phyloP scores from a whole-genome alignment of 2,329 filamentous ascomycete genomes.

The Diplodia seriata region DNA sequence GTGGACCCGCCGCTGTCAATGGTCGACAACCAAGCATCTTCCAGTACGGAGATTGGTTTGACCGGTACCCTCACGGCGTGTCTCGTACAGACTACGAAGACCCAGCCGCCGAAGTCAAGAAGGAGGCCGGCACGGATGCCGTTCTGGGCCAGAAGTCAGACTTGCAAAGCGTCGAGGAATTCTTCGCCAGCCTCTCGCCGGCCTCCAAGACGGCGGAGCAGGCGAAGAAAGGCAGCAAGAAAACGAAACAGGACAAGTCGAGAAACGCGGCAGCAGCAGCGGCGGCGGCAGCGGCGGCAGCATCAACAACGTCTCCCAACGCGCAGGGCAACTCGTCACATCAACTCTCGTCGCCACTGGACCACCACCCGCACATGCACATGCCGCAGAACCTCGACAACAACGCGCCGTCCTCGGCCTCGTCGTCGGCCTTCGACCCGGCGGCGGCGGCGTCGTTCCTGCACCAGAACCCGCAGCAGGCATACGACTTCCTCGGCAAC shows the following conservation, averaged over 20 bases:
- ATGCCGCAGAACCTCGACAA: constrained; percentile 38
- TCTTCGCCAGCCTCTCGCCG: constrained; percentile 81
- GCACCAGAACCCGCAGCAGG: constrained; percentile 32
- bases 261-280: background rate
- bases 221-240: constrained; percentile 36
- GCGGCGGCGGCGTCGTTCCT: constrained; percentile 43
- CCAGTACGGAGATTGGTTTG: constrained; percentile 98
- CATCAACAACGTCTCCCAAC: constrained; percentile 33
- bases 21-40: constrained; percentile 64
- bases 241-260: constrained; percentile 32
- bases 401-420: constrained; percentile 39
- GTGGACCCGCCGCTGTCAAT: constrained; percentile 60
- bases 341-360: constrained; percentile 44
- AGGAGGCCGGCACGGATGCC: constrained; percentile 83
- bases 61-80: constrained; percentile 90
- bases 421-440: constrained; percentile 47
- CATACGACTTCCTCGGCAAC: constrained; percentile 26
- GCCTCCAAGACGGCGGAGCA: constrained; percentile 51
- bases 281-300: background rate
- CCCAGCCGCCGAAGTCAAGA: constrained; percentile 69
- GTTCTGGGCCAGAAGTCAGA: constrained; percentile 88
- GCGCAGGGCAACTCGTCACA: constrained; percentile 45
- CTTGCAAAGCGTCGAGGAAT: constrained; percentile 92
- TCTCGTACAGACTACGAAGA: constrained; percentile 84
- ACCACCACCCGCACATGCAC: constrained; percentile 32